Evolutionary conservation across 352 stramenopile genomes (phyloP), one percentile per base, ranked within the genome.

Genomic region (Phytopythium vexans): DNA sequence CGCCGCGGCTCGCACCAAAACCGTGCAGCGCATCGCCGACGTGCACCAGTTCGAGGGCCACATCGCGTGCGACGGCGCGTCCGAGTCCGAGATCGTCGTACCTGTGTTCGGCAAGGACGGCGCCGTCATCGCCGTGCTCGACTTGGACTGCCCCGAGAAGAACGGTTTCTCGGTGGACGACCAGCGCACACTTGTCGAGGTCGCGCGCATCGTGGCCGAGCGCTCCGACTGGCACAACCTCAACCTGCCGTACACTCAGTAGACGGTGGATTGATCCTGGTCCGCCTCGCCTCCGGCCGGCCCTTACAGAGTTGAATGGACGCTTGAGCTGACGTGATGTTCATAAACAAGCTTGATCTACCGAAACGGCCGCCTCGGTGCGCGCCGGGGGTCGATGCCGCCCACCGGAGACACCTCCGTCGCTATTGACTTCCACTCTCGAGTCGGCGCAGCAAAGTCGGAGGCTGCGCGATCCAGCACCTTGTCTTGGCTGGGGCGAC

Each of bases 1-100:
- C 21, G 74, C 80, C 12, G 64, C 81, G 27, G 85, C 71, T 45
- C 74, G 67, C 21, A 85, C 77, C 34, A 88, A 88, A 52, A 69
- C 59, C 3, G 71, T 86, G 49, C 82, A 93, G 74, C 79, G 81
- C 44, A 86, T 94, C 44, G 54, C 68, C 2, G 70, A 92, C 40
- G 83, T 94, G 54, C 77, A 92, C 62, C 48, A 70, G 31, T 92
- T 92, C 48, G 75, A 82, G 7, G 81, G 79, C 34, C 83, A 94
- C 70, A 94, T 94, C 64, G 83, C 81, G 14, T 94, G 83, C 49
- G 83, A 94, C 59, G 75, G 64, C 43, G 83, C 81, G 15, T 94
- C 83, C 36, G 54, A 89, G 52, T 94, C 83, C 7, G 83, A 94
- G 68, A 76, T 94, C 33, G 83, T 94, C 43, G 75, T 92, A 45